Percentiles rank a stretch among this genome's conserved stretches.
These are phyloP conservation scores for Xylaria sp. DNA, from an alignment of 2,329 filamentous ascomycete genomes.

Conservation along the genomic window DNA sequence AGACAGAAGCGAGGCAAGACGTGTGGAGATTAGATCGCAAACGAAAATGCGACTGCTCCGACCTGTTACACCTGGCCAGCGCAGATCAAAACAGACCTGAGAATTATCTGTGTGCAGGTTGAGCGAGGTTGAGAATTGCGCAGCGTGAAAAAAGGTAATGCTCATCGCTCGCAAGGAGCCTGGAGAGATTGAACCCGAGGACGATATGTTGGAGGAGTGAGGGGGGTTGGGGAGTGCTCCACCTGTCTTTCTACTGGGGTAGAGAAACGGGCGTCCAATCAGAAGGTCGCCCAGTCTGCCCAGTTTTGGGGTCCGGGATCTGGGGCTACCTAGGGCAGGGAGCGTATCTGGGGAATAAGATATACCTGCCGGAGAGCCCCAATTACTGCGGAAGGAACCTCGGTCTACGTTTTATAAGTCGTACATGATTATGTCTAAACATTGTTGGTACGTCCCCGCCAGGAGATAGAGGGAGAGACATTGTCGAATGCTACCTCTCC, in stretches of 20 bases:
- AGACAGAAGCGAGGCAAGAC: conserved; percentile 22
- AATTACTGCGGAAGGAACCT: background rate
- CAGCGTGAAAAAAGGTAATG: conserved; percentile 11
- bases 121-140: conserved; percentile 11
- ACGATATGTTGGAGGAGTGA: conserved; percentile 43
- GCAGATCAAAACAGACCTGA: conserved; percentile 17
- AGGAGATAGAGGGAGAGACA: background rate
- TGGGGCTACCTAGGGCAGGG: background rate
- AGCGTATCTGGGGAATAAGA: background rate
- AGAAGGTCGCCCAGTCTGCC: background rate
- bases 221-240: conserved; percentile 45
- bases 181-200: conserved; percentile 24
- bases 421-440: background rate
- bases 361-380: background rate
- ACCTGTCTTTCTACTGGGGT: conserved; percentile 17
- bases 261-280: conserved; percentile 26
- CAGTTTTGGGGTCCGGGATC: conserved; percentile 8
- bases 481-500: background rate
- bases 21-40: conserved; percentile 35
- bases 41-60: conserved; percentile 34
- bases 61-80: conserved; percentile 17
- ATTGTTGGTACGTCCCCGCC: background rate
- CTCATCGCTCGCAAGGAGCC: conserved; percentile 19
- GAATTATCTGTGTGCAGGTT: conserved; percentile 6
- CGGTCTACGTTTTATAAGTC: background rate